A percentile compares a stretch with the other conserved stretches of the same genome.
Conservation (phyloP, 2,329 filamentous ascomycete species). For the Aspergillus sergii region DNA sequence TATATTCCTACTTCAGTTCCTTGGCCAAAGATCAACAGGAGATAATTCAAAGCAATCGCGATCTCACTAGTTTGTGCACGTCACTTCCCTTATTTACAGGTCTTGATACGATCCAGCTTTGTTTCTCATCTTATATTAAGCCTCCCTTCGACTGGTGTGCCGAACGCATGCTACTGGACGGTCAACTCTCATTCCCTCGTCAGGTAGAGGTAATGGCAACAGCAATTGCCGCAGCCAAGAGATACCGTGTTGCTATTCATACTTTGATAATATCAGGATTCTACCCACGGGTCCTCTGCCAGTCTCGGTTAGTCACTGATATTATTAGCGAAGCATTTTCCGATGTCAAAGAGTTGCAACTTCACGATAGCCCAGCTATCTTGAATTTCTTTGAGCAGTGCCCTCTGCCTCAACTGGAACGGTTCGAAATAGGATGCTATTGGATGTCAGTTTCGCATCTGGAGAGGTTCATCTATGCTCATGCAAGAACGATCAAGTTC, state of each 20-base stretch:
- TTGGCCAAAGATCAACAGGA: conserved; percentile 3
- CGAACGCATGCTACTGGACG: conserved; percentile 8
- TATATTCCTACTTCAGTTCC: conserved; percentile 8
- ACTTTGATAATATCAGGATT: conserved; percentile 6
- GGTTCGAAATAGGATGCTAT: neutral
- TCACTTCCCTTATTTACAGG: conserved; percentile 4
- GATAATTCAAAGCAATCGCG: neutral
- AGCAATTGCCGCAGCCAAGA: neutral
- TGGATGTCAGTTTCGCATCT: neutral
- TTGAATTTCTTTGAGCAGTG: neutral
- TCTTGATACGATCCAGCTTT: conserved; percentile 3
- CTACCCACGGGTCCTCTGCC: neutral
- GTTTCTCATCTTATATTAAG: neutral
- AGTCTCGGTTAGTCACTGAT: neutral
- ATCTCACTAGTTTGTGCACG: neutral
- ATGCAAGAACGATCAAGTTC: neutral
- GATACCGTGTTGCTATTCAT: neutral
- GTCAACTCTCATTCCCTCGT: neutral
- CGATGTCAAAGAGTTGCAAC: neutral
- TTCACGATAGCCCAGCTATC: neutral
- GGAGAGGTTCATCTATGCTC: neutral
- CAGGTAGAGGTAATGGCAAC: conserved; percentile 3
- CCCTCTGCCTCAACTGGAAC: neutral
- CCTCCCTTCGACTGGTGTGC: conserved; percentile 1
- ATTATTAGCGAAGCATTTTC: neutral